A percentile compares a stretch with the other conserved stretches of the same genome.
Conservation (phyloP, 495 filamentous ascomycete species). For the Aspergillus haitiensis region DNA sequence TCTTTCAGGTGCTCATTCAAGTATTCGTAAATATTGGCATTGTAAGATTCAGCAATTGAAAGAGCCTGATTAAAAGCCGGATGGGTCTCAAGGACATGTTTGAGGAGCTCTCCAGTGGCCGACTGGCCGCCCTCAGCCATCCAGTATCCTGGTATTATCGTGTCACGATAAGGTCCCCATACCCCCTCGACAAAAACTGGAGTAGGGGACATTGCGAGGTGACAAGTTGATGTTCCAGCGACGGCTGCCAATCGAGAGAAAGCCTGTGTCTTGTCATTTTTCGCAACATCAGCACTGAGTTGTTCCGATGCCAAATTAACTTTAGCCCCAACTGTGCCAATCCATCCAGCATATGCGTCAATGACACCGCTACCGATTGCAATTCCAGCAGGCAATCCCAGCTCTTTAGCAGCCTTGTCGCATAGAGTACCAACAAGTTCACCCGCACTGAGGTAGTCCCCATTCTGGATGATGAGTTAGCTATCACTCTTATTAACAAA, state of each 20-base stretch:
- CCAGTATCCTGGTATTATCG: constrained; percentile 87
- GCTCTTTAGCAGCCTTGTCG: constrained; percentile 75
- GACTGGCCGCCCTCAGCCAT: constrained; percentile 96
- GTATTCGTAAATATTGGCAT: constrained; percentile 88
- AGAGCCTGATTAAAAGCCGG: constrained; percentile 77
- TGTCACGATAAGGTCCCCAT: constrained; percentile 95
- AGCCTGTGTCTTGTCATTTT: constrained; percentile 84
- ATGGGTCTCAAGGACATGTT: constrained; percentile 91
- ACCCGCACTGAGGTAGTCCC: constrained; percentile 83
- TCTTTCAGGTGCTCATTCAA: constrained; percentile 85
- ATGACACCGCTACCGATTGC: constrained; percentile 95
- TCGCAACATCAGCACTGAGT: constrained; percentile 57
- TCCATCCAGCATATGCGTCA: constrained; percentile 97
- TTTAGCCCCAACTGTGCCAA: constrained; percentile 96
- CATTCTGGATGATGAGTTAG: constrained; percentile 63
- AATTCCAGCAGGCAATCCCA: constrained; percentile 85
- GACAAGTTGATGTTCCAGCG: constrained; percentile 94
- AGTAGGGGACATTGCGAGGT: constrained; percentile 89
- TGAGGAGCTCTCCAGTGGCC: constrained; percentile 90
- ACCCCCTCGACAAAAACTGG: constrained; percentile 91
- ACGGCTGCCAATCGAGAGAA: constrained; percentile 93
- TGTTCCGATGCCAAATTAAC: constrained; percentile 66
- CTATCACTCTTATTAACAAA: constrained; percentile 7
- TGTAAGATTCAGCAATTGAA: constrained; percentile 72
- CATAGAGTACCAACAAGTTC: constrained; percentile 83